Base-by-base conservation (phyloP, 345 rosid genomes). In the Populus nigra region DNA sequence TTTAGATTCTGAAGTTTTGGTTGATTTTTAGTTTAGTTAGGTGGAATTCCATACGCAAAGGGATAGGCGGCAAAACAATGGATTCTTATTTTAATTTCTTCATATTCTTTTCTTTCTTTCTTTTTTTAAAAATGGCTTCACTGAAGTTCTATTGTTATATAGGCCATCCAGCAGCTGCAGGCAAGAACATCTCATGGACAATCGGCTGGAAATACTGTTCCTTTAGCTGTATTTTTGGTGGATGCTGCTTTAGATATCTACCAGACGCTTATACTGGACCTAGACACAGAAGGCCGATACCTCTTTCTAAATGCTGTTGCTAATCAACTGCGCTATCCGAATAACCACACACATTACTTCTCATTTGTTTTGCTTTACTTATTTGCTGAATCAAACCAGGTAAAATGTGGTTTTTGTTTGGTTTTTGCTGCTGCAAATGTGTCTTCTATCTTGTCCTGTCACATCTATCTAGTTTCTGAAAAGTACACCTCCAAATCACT, bases 281-380 rank as follows among this genome's bases (percentile, higher is more conserved):
- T 96, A n/a, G 99, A 96, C 81, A 87, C 95, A 1, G 99, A 96
- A 82, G 99, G 99, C n/a, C 92, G 98, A 77, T 96, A 96, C 74
- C 91, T 96, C 68, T 90, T 96, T 82, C 87, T 96, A 8, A 92
- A 96, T 83, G 98, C 99, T 47, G 88, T 93, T 29, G 96, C 99
- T 7, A 94, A 96, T 78, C 99, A 96, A 86, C 91, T 96, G 49
- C 97, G 99, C 53, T 96, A 96, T 82, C 98, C 99, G 3, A 96
- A 96, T 86, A 96, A 94, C 83, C 99, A 94, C 69, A 96, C 99
- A 3, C 98, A 96, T 78, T 94, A 94, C 87, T 96, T 94, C 86
- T 96, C 99, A 47, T 96, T 91, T 83, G 88, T 94, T 81, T 88
- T 96, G 77, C 97, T 96, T 7, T 88, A 85, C 85, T 84, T 96